A percentile compares a stretch with the other conserved stretches of the same genome.
Conservation (phyloP, 2,329 filamentous ascomycete genomes). For the Hymenoscyphus fraxineus region DNA sequence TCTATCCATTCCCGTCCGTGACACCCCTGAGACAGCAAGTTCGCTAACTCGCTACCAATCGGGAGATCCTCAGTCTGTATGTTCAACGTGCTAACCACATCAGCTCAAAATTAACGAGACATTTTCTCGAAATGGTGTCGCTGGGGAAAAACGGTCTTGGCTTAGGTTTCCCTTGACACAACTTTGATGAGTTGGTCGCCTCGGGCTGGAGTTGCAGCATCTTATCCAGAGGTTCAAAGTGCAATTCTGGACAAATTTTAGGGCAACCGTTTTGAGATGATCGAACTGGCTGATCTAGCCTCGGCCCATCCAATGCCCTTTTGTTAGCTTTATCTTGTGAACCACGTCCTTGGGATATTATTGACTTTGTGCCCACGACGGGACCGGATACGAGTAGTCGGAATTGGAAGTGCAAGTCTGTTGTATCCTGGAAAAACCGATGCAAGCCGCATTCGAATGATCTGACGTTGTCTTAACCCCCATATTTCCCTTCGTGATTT, state of each 20-base stretch:
- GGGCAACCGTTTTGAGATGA: background rate
- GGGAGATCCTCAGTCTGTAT: constrained; percentile 4
- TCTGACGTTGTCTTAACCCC: background rate
- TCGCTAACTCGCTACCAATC: constrained; percentile 25
- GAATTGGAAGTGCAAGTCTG: no score
- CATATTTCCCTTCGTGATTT: background rate
- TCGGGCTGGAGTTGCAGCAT: background rate
- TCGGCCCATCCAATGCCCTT: background rate
- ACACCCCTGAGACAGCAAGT: constrained; percentile 5
- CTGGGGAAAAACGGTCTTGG: background rate
- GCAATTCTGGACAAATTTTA: no score
- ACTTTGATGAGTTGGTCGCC: background rate
- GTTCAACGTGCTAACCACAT: constrained; percentile 26
- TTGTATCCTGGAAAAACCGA: no score
- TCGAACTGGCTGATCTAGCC: background rate
- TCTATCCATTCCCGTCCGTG: constrained; percentile 4
- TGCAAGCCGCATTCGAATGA: no score
- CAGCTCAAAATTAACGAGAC: constrained; percentile 29
- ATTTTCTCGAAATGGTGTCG: background rate
- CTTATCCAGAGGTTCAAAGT: no score
- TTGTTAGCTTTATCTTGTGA: background rate
- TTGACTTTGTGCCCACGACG: no score
- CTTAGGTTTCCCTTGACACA: background rate
- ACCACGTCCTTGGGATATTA: background rate
- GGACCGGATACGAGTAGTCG: no score